Conservation (phyloP, 345 rosid species). For the Noccaea bulbosa region DNA sequence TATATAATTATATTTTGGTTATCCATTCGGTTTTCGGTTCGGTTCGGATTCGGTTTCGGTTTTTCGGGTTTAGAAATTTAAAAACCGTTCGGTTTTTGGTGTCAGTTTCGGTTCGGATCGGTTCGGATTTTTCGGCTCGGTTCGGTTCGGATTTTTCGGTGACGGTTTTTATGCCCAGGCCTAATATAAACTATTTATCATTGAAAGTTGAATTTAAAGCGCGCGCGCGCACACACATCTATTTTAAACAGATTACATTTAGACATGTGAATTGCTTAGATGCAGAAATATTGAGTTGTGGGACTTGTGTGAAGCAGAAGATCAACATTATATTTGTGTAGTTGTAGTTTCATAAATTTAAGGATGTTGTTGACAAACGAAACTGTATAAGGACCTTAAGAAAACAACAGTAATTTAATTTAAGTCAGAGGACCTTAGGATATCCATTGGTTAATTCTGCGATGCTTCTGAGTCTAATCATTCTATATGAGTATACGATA, state of each 20-base stretch:
- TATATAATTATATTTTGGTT: too few species aligned
- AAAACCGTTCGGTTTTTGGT: too few species aligned
- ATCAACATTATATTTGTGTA: neutral
- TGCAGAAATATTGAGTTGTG: constrained; percentile 6
- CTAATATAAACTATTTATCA: neutral
- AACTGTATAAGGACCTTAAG: neutral
- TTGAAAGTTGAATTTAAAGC: too few species aligned
- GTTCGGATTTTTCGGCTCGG: too few species aligned
- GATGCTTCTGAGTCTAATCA: constrained; percentile 35
- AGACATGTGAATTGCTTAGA: constrained; percentile 18
- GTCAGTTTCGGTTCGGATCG: too few species aligned
- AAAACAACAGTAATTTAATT: neutral
- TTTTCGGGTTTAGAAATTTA: too few species aligned
- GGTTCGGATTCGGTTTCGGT: too few species aligned
- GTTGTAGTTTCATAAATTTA: constrained; percentile 16
- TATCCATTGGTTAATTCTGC: constrained; percentile 42
- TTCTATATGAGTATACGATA: neutral
- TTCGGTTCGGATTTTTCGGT: too few species aligned
- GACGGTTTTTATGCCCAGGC: too few species aligned
- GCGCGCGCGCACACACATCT: neutral
- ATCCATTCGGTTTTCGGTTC: too few species aligned
- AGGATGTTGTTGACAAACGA: constrained; percentile 26
- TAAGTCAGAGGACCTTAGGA: constrained; percentile 38
- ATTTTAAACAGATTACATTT: neutral
- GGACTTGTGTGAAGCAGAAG: constrained; percentile 23